Evolutionary conservation across 139 green algal species (phyloP).

Genomic region (Picochlorum sp.): DNA sequence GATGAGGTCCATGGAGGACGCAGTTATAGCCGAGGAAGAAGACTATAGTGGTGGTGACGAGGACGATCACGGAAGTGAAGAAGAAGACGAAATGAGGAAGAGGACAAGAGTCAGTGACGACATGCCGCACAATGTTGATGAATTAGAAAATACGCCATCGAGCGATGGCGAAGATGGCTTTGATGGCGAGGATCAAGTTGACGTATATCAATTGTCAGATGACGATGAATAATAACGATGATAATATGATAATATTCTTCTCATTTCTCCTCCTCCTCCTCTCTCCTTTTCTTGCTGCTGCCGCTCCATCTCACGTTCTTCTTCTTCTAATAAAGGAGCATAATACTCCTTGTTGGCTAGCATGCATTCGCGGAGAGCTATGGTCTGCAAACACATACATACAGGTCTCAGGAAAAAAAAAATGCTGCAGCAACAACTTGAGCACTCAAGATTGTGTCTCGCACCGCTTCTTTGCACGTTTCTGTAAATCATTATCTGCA

Average conservation of each 20-base stretch:
- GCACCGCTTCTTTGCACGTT: slow-evolving; percentile 40
- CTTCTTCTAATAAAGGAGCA: slow-evolving; percentile 35
- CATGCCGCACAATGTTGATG: background rate
- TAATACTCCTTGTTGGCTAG: slow-evolving; percentile 57
- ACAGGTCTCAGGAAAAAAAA: background rate
- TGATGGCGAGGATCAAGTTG: slow-evolving; percentile 18
- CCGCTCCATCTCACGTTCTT: slow-evolving; percentile 17
- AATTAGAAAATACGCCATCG: background rate
- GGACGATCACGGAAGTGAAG: background rate
- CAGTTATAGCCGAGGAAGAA: background rate
- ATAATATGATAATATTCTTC: background rate
- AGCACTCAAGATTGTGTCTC: slow-evolving; percentile 5
- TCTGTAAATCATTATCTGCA: slow-evolving; percentile 50
- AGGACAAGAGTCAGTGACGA: background rate
- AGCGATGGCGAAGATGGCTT: background rate
- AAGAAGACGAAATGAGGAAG: slow-evolving; percentile 5
- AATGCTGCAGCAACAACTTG: slow-evolving; percentile 3
- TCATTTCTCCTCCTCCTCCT: no score
- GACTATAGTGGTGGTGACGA: background rate
- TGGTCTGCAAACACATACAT: slow-evolving; percentile 25
- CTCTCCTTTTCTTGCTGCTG: slow-evolving; percentile 6
- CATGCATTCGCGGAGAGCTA: slow-evolving; percentile 59
- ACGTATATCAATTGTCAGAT: slow-evolving; percentile 25
- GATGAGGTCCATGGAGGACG: slow-evolving; percentile 13
- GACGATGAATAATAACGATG: slow-evolving; percentile 27